A percentile compares a stretch with the other conserved stretches of the same genome.
These are phyloP conservation scores for Penicillium italicum DNA, from an alignment of 2,329 filamentous ascomycete genomes.

Conservation along the genomic window DNA sequence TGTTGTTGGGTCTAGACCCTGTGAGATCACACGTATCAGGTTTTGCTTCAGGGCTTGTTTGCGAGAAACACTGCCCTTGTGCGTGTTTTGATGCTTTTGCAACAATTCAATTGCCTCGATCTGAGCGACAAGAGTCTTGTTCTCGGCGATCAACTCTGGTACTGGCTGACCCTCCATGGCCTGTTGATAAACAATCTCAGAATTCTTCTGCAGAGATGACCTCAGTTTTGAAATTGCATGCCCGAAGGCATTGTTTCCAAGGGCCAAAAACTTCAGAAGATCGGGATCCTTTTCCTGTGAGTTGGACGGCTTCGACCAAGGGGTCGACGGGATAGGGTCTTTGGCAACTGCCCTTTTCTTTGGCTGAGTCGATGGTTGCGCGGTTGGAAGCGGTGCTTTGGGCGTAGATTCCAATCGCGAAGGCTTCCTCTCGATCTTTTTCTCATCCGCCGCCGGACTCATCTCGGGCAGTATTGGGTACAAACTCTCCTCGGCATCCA, in stretches of 20 bases:
- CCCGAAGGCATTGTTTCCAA: constrained; percentile 27
- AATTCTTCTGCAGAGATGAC: constrained; percentile 32
- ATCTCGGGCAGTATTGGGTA: constrained; percentile 32
- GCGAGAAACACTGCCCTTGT: constrained; percentile 28
- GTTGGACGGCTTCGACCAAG: constrained; percentile 14
- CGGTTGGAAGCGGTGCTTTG: constrained; percentile 5
- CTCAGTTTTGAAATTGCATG: constrained; percentile 29
- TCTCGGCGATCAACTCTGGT: constrained; percentile 35
- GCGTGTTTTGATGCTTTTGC: constrained; percentile 26
- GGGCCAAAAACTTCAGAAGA: constrained; percentile 32
- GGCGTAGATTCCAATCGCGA: neutral
- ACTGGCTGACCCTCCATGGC: constrained; percentile 36
- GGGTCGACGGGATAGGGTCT: constrained; percentile 16
- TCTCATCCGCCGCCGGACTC: constrained; percentile 11
- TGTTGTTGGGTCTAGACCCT: constrained; percentile 31
- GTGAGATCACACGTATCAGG: constrained; percentile 36
- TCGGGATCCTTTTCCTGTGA: constrained; percentile 24
- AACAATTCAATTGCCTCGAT: constrained; percentile 39
- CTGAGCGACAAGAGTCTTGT: constrained; percentile 34
- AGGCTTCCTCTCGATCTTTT: neutral
- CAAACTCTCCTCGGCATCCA: constrained; percentile 25
- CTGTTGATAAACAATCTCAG: constrained; percentile 37
- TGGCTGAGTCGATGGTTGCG: constrained; percentile 14
- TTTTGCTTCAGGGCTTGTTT: constrained; percentile 35
- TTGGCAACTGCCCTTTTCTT: neutral